Evolutionary conservation across 805 yeast genomes (phyloP), one percentile per base, ranked within the genome.

Genomic region (Ogataea trehaloabstinens): DNA sequence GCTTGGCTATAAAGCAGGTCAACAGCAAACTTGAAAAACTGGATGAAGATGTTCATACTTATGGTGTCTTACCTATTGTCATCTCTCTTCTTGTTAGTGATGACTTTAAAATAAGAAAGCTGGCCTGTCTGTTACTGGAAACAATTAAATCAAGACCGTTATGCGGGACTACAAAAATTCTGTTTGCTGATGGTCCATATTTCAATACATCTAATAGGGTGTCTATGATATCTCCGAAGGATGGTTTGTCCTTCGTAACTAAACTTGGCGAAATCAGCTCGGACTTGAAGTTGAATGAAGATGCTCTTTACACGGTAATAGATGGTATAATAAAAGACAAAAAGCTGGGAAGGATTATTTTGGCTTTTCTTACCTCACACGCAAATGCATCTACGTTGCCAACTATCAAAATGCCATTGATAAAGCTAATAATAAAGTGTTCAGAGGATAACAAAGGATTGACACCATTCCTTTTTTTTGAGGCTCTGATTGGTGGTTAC

Each of bases 291-390:
- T 58, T 80, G 45, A 89, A 82, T 47, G 61, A 62, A 24, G 58
- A 64, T 19, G 78, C 75, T 51, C 58, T 78, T 42, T 56, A 69
- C 38, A 42, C 62, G 45, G 46, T 52, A 20, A 59, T 72, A 40
- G 59, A 40, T 35, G 44, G 46, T 8, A 35, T 66, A 20, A 52
- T 74, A 4, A 66, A 69, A 19, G 80, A 81, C 55, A 76, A 73
- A 50, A 78, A 74, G 42, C 55, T 74, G 30, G 82, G 82, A 12
- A 73, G 75, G 40, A 63, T 82, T 5, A 68, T 74, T 31, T 59
- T 81, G 38, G 74, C 89, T 0, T 85, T 81, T 48, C 69, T 87
- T 52, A 76, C 83, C 15, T 78, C 82, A 40, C 93, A 88, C 59
- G 84, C 86, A 53, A 57, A 67, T 27, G 49, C 64, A 6, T 64